phyloP scores from a whole-genome alignment of 352 stramenopile species.

The Pythium biforme region DNA sequence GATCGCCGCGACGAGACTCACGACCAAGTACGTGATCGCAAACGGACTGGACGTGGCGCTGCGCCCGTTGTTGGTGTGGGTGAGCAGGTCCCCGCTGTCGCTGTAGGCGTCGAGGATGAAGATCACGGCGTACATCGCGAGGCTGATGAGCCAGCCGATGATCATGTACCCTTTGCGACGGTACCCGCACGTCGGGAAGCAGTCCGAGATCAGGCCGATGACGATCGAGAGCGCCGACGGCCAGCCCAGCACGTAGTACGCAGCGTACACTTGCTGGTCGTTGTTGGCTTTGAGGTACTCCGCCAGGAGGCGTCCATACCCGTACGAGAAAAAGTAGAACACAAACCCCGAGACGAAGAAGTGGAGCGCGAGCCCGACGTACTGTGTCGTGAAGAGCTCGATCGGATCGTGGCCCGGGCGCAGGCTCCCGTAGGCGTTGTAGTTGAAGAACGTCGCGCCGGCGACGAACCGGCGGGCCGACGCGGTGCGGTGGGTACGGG shows the following conservation, averaged over 20 bases:
- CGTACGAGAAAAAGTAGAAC: conserved; percentile 23
- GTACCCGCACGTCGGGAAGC: conserved; percentile 28
- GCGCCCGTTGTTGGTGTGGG: not conserved
- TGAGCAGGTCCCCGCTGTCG: not conserved
- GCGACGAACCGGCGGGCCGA: conserved; percentile 15
- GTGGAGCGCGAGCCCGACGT: conserved; percentile 24
- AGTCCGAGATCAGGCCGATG: conserved; percentile 36
- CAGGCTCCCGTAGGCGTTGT: conserved; percentile 26
- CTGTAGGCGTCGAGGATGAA: conserved; percentile 19
- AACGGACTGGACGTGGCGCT: not conserved
- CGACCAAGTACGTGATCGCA: conserved; percentile 11
- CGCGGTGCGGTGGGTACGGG: not conserved
- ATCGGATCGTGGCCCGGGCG: conserved; percentile 11
- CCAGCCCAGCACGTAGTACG: conserved; percentile 34
- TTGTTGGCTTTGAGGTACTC: conserved; percentile 18
- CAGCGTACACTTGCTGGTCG: conserved; percentile 7
- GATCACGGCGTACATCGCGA: conserved; percentile 27
- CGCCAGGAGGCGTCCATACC: conserved; percentile 16
- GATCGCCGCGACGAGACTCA: conserved; percentile 29
- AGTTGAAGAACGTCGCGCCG: conserved; percentile 31
- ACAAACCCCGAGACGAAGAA: conserved; percentile 14
- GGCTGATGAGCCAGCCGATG: conserved; percentile 19
- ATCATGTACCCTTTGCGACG: conserved; percentile 38
- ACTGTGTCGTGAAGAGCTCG: conserved; percentile 6
- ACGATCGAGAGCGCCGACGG: conserved; percentile 34